Percentiles rank a stretch among this genome's conserved stretches.
These are phyloP conservation scores for Chamaecyparis obtusa DNA, from an alignment of 75 land plant genomes.

Conservation along the genomic window DNA sequence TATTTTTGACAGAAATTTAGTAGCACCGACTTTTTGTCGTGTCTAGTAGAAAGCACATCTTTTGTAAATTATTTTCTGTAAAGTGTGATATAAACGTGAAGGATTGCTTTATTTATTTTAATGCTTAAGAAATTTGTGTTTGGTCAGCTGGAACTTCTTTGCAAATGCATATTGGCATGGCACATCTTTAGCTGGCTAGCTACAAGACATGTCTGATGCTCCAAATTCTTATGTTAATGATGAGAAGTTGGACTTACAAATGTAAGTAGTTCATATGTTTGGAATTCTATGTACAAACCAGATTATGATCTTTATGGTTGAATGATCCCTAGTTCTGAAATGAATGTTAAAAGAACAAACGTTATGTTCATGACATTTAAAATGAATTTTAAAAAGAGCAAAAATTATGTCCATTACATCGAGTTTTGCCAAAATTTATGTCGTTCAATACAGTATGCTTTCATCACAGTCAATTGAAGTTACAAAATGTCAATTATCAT, in stretches of 20 bases:
- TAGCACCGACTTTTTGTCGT: background rate
- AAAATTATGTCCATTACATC: background rate
- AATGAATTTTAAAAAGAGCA: background rate
- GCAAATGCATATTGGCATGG: background rate
- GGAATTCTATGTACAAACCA: background rate
- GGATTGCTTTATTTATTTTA: conserved; percentile 6
- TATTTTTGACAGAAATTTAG: background rate
- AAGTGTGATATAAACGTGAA: background rate
- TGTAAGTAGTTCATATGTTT: background rate
- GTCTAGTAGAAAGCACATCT: background rate
- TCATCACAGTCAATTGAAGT: background rate
- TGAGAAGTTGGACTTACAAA: background rate
- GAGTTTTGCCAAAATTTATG: background rate
- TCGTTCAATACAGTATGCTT: background rate
- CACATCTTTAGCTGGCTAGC: background rate
- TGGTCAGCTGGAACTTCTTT: background rate
- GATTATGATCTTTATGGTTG: background rate
- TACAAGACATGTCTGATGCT: background rate
- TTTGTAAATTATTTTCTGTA: background rate
- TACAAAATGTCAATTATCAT: background rate
- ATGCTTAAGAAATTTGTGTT: background rate
- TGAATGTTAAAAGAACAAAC: background rate
- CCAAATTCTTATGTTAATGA: no score
- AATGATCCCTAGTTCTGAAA: background rate
- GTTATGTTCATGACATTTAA: background rate